Conservation (phyloP, 1,139 yeast species). For the Yamadazyma sp. region DNA sequence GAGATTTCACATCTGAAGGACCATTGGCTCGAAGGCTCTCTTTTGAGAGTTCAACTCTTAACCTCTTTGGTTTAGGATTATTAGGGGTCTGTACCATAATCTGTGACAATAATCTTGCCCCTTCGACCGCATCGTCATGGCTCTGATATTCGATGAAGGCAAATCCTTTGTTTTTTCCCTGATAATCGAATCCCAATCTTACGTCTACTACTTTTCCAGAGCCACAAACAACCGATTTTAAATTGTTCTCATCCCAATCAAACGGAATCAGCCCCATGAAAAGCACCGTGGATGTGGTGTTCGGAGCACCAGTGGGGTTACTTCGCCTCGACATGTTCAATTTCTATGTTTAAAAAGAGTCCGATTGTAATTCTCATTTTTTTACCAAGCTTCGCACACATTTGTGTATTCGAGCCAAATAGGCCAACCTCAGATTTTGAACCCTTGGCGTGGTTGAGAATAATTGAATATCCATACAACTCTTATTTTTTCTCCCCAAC, state of each 20-base stretch:
- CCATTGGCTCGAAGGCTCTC: slow-evolving; percentile 49
- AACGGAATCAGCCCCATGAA: slow-evolving; percentile 65
- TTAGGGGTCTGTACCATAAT: slow-evolving; percentile 31
- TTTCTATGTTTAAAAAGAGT: neutral
- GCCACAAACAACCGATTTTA: slow-evolving; percentile 62
- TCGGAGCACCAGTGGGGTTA: slow-evolving; percentile 1
- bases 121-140: slow-evolving; percentile 53
- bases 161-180: slow-evolving; percentile 64
- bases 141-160: slow-evolving; percentile 59
- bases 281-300: slow-evolving; percentile 35
- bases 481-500: neutral
- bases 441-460: neutral
- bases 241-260: slow-evolving; percentile 60
- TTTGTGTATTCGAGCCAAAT: neutral
- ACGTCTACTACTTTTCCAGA: slow-evolving; percentile 64
- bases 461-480: neutral
- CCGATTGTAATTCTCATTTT: neutral
- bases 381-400: neutral
- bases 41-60: slow-evolving; percentile 60
- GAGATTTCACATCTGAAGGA: slow-evolving; percentile 35
- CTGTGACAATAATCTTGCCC: slow-evolving; percentile 42
- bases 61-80: slow-evolving; percentile 26
- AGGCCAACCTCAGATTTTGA: neutral
- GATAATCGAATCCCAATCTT: slow-evolving; percentile 59
- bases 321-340: slow-evolving; percentile 12